A percentile compares a stretch with the other conserved stretches of the same genome.
phyloP scores from a whole-genome alignment of 2,329 filamentous ascomycete species.

The Fusarium newnesense region DNA sequence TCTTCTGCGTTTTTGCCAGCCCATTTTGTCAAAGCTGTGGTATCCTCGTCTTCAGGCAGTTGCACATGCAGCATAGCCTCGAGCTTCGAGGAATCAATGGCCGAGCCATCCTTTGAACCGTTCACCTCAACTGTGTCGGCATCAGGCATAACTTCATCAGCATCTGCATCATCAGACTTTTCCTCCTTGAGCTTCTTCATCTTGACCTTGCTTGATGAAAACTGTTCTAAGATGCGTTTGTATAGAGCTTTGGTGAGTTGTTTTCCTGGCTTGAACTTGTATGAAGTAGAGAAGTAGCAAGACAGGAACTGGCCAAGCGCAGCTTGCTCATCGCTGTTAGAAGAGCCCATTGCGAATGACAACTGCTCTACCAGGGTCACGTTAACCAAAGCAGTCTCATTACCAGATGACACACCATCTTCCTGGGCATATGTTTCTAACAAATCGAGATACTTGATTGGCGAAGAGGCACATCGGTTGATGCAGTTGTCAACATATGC shows the following conservation, averaged over 20 bases:
- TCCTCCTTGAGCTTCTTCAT: constrained; percentile 36
- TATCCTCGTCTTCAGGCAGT: constrained; percentile 60
- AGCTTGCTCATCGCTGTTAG: constrained; percentile 54
- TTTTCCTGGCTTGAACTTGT: constrained; percentile 59
- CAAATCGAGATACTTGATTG: constrained; percentile 85
- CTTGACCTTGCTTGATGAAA: constrained; percentile 43
- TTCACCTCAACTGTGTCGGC: constrained; percentile 4
- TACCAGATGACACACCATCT: constrained; percentile 40
- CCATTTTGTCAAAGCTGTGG: constrained; percentile 70
- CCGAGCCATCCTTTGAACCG: constrained; percentile 9
- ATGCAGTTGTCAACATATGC: constrained; percentile 86
- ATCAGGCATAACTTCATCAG: constrained; percentile 35
- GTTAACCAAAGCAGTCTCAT: constrained; percentile 67
- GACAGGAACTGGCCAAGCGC: constrained; percentile 69
- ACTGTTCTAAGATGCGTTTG: constrained; percentile 46
- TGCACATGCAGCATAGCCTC: constrained; percentile 63
- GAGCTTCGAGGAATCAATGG: constrained; percentile 57
- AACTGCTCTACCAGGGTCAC: constrained; percentile 82
- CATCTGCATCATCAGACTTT: constrained; percentile 13
- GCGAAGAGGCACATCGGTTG: constrained; percentile 76
- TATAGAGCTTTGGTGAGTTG: constrained; percentile 45
- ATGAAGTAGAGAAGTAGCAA: constrained; percentile 64
- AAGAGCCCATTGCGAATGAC: constrained; percentile 70
- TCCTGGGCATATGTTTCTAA: constrained; percentile 60
- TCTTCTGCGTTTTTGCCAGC: constrained; percentile 80